A percentile compares a stretch with the other conserved stretches of the same genome.
phyloP scores from a whole-genome alignment of 306 rosid genomes.

The Fragaria vesca region DNA sequence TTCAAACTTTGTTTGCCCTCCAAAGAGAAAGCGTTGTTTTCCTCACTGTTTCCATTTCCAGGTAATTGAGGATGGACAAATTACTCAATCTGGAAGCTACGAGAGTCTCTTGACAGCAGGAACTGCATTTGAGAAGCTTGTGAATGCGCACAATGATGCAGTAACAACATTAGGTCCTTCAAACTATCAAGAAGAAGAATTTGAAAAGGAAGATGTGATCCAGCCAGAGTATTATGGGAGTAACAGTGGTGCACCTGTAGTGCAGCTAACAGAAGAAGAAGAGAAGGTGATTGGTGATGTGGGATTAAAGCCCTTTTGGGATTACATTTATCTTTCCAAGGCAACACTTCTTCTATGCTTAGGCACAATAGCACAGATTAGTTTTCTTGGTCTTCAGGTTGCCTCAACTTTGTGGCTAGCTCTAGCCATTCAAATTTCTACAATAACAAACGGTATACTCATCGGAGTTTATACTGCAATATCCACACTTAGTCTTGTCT shows the following conservation, averaged over 20 bases:
- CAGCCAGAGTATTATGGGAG: conserved; percentile 26
- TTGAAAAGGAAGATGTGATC: conserved; percentile 17
- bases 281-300: conserved; percentile 61
- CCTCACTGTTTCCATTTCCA: conserved; percentile 22
- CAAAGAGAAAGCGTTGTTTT: too few species aligned
- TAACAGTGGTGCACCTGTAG: conserved; percentile 20
- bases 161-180: conserved; percentile 33
- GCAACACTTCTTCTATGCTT: conserved; percentile 35
- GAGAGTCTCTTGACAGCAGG: conserved; percentile 60
- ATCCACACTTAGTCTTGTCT: conserved; percentile 46
- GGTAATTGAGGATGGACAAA: conserved; percentile 66
- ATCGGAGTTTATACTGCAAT: conserved; percentile 53
- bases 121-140: conserved; percentile 74
- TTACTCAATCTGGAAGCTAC: conserved; percentile 65
- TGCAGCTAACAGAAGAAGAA: conserved; percentile 73
- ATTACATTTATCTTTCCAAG: conserved; percentile 46
- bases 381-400: conserved; percentile 49
- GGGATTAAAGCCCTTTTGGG: conserved; percentile 68
- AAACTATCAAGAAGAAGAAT: conserved; percentile 23
- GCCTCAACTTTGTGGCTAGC: conserved; percentile 73
- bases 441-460: conserved; percentile 37
- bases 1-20: not conserved
- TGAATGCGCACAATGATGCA: conserved; percentile 65
- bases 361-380: conserved; percentile 23
- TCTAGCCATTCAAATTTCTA: conserved; percentile 52